Conservation (phyloP, 768 basidiomycete species). For the Ramaria sp. region DNA sequence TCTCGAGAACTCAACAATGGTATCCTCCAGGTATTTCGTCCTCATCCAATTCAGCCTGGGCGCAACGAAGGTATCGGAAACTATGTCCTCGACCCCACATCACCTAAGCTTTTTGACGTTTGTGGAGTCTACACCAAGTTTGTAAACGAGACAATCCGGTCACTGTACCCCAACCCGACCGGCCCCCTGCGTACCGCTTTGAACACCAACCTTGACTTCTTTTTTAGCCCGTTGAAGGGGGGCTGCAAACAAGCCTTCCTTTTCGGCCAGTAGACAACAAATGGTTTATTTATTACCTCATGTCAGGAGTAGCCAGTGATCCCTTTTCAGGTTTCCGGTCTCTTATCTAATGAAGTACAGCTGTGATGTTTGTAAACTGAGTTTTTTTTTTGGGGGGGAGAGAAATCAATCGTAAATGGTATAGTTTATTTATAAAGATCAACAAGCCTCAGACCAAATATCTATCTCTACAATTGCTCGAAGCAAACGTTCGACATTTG, state of each 20-base stretch:
- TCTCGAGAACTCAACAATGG: neutral
- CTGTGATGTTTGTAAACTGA: too few relatives aligned
- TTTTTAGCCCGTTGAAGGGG: neutral
- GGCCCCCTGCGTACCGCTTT: neutral
- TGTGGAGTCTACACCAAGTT: conserved; percentile 5
- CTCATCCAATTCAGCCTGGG: conserved; percentile 3
- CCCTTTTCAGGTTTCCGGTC: too few relatives aligned
- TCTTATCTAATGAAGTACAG: too few relatives aligned
- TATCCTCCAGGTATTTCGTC: neutral
- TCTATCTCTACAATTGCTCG: too few relatives aligned
- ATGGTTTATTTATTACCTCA: too few relatives aligned
- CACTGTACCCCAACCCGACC: conserved; percentile 9
- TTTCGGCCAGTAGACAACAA: neutral
- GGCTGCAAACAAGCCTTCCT: neutral
- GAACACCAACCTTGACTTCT: conserved; percentile 5
- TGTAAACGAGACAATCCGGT: neutral
- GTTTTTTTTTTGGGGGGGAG: too few relatives aligned
- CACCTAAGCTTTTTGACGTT: neutral
- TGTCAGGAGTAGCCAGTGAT: too few relatives aligned
- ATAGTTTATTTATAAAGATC: too few relatives aligned
- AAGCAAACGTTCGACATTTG: too few relatives aligned
- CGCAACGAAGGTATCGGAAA: conserved; percentile 2
- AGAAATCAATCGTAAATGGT: too few relatives aligned
- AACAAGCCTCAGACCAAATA: too few relatives aligned
- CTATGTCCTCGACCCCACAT: neutral